Evolutionary conservation across 2,329 filamentous ascomycete species (phyloP), one percentile per base, ranked within the genome.

Genomic region (Aspergillus quadricinctus): DNA sequence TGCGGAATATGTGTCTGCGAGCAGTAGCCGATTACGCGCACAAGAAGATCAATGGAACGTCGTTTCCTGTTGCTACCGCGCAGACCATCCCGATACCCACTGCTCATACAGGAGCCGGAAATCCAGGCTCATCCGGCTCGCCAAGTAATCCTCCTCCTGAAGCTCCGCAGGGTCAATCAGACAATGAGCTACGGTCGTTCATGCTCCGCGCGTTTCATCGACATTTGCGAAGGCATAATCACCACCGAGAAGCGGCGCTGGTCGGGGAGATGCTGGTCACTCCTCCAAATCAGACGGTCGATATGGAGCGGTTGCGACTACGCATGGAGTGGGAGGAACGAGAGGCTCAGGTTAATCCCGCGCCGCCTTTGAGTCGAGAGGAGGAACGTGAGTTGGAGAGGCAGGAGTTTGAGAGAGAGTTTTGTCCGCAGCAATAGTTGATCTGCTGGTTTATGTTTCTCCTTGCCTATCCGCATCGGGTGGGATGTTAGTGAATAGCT

Each of bases 11-110:
- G 5, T 17, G 57, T 14, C n/a, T 61, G 3, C 54, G 49, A 10
- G 37, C 55, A 4, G 29, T 57, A 10, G 21, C 61, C 4, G 49
- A 62, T 10, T 51, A 55, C 25, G 29, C 48, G 27, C 52, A 50
- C 10, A 31, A 27, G 19, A 59, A 56, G 17, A 49, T 54, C 37
- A 25, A 49, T 11, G 43, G 49, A 11, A 53, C 54, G 19, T n/a
- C 40, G 40, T 43, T 43, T 6, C 40, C 40, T 11, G 19, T 43
- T 43, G 40, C 40, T 43, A n/a, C 40, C 2, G 14, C 7, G 31
- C 31, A 7, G 5, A 37, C 31, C 5, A 37, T 17, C 17, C 31
- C 31, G 17, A 6, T 6, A 6, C 31, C 14, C 31, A 5, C 31
- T 37, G 31, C 31, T 14, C 14, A 3, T 3, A 5, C 31, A 35